phyloP scores from a whole-genome alignment of 108 stramenopile species.

The Skeletonema costatum region DNA sequence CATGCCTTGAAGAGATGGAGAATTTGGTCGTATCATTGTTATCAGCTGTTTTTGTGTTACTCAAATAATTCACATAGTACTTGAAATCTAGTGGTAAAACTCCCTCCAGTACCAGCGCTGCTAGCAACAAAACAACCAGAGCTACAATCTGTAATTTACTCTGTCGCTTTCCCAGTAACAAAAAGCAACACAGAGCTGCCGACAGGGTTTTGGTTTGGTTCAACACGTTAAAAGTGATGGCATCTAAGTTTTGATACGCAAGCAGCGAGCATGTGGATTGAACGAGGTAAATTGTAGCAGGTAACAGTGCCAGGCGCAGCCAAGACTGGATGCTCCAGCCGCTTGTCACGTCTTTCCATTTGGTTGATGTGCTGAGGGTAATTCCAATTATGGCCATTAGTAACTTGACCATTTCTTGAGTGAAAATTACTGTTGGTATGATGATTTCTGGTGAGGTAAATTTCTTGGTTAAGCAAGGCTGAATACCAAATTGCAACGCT shows the following conservation, averaged over 20 bases:
- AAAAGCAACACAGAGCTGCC: slow-evolving; percentile 93
- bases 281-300: slow-evolving; percentile 88
- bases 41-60: slow-evolving; percentile 2
- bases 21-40: neutral
- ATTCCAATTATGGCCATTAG: slow-evolving; percentile 49
- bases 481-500: slow-evolving; percentile 91
- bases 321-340: slow-evolving; percentile 71
- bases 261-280: slow-evolving; percentile 89
- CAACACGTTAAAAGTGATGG: slow-evolving; percentile 93
- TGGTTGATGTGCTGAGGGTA: slow-evolving; percentile 21
- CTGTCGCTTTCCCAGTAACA: slow-evolving; percentile 88
- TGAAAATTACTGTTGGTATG: slow-evolving; percentile 80
- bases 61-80: slow-evolving; percentile 5
- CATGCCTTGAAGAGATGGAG: slow-evolving; percentile 45
- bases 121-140: slow-evolving; percentile 75
- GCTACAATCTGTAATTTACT: slow-evolving; percentile 81
- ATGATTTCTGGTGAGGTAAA: slow-evolving; percentile 69
- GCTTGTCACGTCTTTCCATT: slow-evolving; percentile 21
- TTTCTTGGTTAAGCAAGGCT: slow-evolving; percentile 78
- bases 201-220: slow-evolving; percentile 96
- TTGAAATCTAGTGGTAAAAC: slow-evolving; percentile 43
- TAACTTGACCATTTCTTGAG: slow-evolving; percentile 72
- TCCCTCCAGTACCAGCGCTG: slow-evolving; percentile 82
- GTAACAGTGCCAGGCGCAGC: slow-evolving; percentile 75
- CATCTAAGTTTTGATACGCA: slow-evolving; percentile 92